Evolutionary conservation across 1,284 basidiomycete genomes (phyloP).

Genomic region (Inonotus hispidus): DNA sequence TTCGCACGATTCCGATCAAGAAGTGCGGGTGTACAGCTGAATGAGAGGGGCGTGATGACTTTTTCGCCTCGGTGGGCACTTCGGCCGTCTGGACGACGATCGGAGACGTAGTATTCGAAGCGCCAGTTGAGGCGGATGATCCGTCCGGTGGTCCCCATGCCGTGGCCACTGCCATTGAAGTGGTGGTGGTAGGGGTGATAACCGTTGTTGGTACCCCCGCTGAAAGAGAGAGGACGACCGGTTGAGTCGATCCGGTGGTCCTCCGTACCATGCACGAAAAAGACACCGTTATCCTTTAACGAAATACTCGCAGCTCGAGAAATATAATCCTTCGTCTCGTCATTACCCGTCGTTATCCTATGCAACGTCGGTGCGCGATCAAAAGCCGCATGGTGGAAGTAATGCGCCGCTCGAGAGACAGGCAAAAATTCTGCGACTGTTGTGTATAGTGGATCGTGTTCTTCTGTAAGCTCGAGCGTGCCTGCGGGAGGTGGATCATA

Average conservation of each 20-base stretch:
- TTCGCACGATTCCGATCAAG: conserved; percentile 59
- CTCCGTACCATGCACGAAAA: conserved; percentile 64
- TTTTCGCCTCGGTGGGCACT: conserved; percentile 54
- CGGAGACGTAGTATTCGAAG: conserved; percentile 70
- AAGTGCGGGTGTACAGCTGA: conserved; percentile 66
- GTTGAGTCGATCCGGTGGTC: conserved; percentile 25
- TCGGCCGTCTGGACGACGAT: conserved; percentile 43
- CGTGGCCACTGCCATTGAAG: conserved; percentile 10
- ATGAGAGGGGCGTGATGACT: conserved; percentile 61
- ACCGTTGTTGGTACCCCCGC: conserved; percentile 16
- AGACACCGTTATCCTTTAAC: conserved; percentile 66
- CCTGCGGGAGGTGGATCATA: background rate
- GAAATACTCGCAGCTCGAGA: conserved; percentile 63
- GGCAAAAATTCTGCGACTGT: conserved; percentile 60
- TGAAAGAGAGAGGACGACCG: conserved; percentile 19
- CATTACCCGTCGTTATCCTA: conserved; percentile 55
- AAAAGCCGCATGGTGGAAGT: conserved; percentile 66
- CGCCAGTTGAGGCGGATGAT: conserved; percentile 55
- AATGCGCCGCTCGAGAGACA: conserved; percentile 46
- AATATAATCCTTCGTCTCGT: conserved; percentile 65
- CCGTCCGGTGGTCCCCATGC: conserved; percentile 17
- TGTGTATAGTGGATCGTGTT: conserved; percentile 28
- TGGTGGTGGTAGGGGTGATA: background rate
- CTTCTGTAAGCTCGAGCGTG: conserved; percentile 19
- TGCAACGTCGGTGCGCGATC: conserved; percentile 64